phyloP scores from a whole-genome alignment of 139 green algal genomes.

The Volvox africanus region DNA sequence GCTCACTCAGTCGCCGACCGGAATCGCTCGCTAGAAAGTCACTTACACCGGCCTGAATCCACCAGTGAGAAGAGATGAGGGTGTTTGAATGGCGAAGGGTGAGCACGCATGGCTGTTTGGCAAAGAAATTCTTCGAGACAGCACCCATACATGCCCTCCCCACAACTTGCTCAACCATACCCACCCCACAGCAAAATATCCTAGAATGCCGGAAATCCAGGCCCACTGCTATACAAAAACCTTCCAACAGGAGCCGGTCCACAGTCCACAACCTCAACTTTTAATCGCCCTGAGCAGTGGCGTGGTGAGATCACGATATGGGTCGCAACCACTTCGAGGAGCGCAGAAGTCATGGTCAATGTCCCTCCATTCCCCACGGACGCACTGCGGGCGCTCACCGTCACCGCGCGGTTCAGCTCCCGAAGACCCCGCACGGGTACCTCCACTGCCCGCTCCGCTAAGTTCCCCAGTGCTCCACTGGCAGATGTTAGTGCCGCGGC shows the following conservation, averaged over 20 bases:
- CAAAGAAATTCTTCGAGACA: not conserved
- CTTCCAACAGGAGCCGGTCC: not conserved
- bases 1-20: conserved; percentile 26
- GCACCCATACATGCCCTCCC: not conserved
- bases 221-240: not conserved
- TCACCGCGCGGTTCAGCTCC: conserved; percentile 15
- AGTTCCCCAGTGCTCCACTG: not conserved
- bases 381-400: not conserved
- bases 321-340: no score
- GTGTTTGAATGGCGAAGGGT: not conserved
- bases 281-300: not conserved
- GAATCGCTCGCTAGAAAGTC: conserved; percentile 15
- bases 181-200: no score
- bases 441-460: conserved; percentile 27
- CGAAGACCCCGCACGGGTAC: conserved; percentile 5
- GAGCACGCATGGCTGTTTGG: not conserved
- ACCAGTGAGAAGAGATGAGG: not conserved
- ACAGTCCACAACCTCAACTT: not conserved
- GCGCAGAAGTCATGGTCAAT: not conserved
- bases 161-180: not conserved
- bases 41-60: not conserved
- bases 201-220: no score
- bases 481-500: not conserved
- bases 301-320: not conserved
- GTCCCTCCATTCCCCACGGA: not conserved